Evolutionary conservation across 1,284 basidiomycete species (phyloP), one percentile per base, ranked within the genome.

Genomic region (Cerioporus squamosus): DNA sequence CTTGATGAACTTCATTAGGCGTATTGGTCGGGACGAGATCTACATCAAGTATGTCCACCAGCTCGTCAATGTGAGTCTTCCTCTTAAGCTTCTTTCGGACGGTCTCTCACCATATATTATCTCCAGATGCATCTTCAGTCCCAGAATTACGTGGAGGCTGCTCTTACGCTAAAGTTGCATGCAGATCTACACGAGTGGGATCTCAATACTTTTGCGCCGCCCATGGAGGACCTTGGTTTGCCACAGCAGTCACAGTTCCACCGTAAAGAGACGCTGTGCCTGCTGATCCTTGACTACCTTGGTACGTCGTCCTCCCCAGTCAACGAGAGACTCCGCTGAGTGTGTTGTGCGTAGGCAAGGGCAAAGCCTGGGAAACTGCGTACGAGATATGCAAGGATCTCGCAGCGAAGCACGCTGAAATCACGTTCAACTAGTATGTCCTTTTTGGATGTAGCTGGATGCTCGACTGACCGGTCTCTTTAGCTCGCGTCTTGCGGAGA

Each of bases 21-120:
- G 89, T 38, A 93, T 95, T 59, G 93, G 93, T 20, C 82, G 93
- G 24, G 90, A 93, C 68, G 93, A 95, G 68, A 92, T 95, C 59
- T 94, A 95, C 70, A 91, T 95, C 74, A 93, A 94, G 81, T 97
- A 97, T 72, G 93, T 97, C 20, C 93, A 97, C 69, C 93, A 97
- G 69, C 87, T 97, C 18, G 93, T 96, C 53, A 93, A 94, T 67
- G 92, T 94, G 70, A 70, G 85, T 71, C 15, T 29, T 48, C 26
- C 47, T 14, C 22, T 3, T 24, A 22, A 24, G 47, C 26, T 33
- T 45, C 14, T n/a, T 33, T 38, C 18, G 17, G 14, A 8, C 14
- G 23, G 31, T 24, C 24, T 12, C 7, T 50, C 4, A 48, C 26
- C 9, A 31, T 15, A 0, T 22, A 17, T 17, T 46, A 24, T 17